These are phyloP conservation scores for Camelina sativa DNA, from an alignment of 345 rosid species.

Conservation along the genomic window DNA sequence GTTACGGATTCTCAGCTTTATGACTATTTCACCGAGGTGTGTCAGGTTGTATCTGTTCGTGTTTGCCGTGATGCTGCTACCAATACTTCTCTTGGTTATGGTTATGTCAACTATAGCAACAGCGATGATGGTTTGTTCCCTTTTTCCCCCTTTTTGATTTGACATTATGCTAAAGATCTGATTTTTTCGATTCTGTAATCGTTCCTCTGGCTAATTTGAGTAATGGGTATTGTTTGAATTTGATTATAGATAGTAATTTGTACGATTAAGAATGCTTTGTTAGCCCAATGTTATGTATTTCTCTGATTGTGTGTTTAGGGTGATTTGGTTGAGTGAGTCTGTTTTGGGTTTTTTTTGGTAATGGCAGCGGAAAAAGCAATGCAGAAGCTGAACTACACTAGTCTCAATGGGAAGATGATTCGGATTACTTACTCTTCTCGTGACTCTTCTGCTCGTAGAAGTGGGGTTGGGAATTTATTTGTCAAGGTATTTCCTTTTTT, in stretches of 20 bases:
- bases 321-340: slow-evolving; percentile 1
- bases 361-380: slow-evolving; percentile 80
- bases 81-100: slow-evolving; percentile 85
- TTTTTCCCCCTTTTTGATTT: background rate
- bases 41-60: slow-evolving; percentile 69
- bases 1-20: slow-evolving; percentile 78
- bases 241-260: background rate
- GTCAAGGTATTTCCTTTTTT: slow-evolving; percentile 53
- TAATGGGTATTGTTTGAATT: slow-evolving; percentile 34
- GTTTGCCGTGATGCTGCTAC: slow-evolving; percentile 71
- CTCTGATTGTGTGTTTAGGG: background rate
- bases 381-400: slow-evolving; percentile 70
- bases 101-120: slow-evolving; percentile 84
- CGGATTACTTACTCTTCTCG: slow-evolving; percentile 85
- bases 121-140: slow-evolving; percentile 59
- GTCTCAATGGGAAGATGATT: slow-evolving; percentile 74
- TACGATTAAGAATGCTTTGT: background rate
- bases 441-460: slow-evolving; percentile 72
- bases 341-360: background rate
- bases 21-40: slow-evolving; percentile 62
- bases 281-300: background rate
- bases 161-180: slow-evolving; percentile 5
- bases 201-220: background rate
- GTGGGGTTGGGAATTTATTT: slow-evolving; percentile 79
- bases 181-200: background rate